A percentile compares a stretch with the other conserved stretches of the same genome.
Conservation (phyloP, 2,329 filamentous ascomycete genomes). For the Blastomyces silverae region DNA sequence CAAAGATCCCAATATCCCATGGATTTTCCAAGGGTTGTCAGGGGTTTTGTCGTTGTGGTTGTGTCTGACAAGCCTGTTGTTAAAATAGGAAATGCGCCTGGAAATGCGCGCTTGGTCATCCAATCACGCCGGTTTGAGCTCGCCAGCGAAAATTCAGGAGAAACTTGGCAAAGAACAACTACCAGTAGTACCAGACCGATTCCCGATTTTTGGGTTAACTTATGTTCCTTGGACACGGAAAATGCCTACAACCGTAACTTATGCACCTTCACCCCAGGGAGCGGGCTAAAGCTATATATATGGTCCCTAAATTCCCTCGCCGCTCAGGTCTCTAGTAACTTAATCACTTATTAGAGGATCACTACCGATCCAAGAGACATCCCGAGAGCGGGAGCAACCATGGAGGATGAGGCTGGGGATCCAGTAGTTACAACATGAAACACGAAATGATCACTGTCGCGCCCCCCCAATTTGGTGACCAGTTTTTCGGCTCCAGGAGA, state of each 20-base stretch:
- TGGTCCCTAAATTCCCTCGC: conserved; percentile 54
- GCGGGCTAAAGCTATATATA: conserved; percentile 55
- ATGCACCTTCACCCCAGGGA: conserved; percentile 60
- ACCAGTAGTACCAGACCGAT: too few relatives aligned
- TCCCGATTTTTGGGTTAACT: too few relatives aligned
- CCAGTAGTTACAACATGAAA: conserved; percentile 49
- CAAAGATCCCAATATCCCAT: too few relatives aligned
- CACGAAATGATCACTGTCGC: conserved; percentile 49
- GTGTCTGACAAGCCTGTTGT: too few relatives aligned
- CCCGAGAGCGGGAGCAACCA: conserved; percentile 41
- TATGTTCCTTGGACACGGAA: conserved; percentile 61
- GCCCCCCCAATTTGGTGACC: conserved; percentile 50
- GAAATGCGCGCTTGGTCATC: too few relatives aligned
- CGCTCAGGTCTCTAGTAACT: conserved; percentile 55
- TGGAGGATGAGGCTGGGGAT: conserved; percentile 56
- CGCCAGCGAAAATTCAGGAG: too few relatives aligned
- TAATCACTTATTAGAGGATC: conserved; percentile 48
- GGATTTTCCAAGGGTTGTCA: too few relatives aligned
- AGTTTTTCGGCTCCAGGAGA: conserved; percentile 46
- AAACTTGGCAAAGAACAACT: too few relatives aligned
- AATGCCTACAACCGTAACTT: conserved; percentile 55
- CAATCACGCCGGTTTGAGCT: too few relatives aligned
- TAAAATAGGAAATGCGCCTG: too few relatives aligned
- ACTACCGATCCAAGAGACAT: conserved; percentile 36
- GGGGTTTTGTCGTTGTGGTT: too few relatives aligned